Evolutionary conservation across 306 rosid species (phyloP).

Genomic region (Erythrophleum fordii): DNA sequence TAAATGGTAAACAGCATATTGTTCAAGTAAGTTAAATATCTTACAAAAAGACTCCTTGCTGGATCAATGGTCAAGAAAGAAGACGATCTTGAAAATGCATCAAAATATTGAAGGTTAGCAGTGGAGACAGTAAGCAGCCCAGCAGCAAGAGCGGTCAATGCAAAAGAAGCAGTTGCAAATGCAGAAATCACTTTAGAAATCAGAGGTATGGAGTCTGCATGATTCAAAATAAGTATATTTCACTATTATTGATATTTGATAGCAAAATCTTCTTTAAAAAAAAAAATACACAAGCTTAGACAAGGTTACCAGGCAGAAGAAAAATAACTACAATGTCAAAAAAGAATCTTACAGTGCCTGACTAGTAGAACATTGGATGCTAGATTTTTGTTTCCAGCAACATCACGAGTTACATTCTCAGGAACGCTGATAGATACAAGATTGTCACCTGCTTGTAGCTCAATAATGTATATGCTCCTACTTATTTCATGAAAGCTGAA

Average conservation of each 20-base stretch:
- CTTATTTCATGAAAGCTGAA: constrained; percentile 64
- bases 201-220: constrained; percentile 72
- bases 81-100: constrained; percentile 54
- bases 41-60: constrained; percentile 78
- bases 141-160: constrained; percentile 63
- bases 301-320: not conserved
- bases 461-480: constrained; percentile 57
- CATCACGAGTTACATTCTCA: constrained; percentile 71
- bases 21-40: constrained; percentile 39
- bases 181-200: constrained; percentile 62
- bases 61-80: constrained; percentile 70
- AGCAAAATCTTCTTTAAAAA: not conserved
- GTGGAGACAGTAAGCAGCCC: constrained; percentile 82
- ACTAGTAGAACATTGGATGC: constrained; percentile 89
- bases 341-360: constrained; percentile 77
- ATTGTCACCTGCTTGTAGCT: constrained; percentile 61
- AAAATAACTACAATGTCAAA: constrained; percentile 25
- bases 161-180: constrained; percentile 68
- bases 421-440: constrained; percentile 67
- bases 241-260: not conserved
- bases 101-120: constrained; percentile 77
- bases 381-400: constrained; percentile 86
- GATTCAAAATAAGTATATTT: constrained; percentile 27
- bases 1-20: not conserved
- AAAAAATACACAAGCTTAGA: constrained; percentile 3